Base-by-base conservation (phyloP, 1,284 basidiomycete genomes). In the Termitomyces sp. region DNA sequence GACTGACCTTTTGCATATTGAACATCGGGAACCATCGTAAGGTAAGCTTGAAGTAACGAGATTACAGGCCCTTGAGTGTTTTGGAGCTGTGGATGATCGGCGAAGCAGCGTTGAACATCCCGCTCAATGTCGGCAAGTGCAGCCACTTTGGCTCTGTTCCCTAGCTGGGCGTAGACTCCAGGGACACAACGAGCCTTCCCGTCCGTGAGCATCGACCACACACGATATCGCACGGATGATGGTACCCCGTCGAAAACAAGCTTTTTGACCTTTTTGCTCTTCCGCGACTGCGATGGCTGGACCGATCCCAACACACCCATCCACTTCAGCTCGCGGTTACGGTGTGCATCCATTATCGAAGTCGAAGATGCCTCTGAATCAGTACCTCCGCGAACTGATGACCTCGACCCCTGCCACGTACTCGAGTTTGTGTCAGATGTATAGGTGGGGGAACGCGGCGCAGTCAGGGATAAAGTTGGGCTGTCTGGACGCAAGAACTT, bases 231-330 rank as follows among this genome's bases (percentile, higher is more conserved):
- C 14, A 96, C 84, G 6, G 85, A 89, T 1, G 86, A 81, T 0
- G 95, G 94, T 0, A 97, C 87, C 21, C 75, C 84, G 34, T 93
- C 91, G 41, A 86, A 69, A 13, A 95, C 69, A 28, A 97, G 70
- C 63, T 88, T 90, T 57, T 83, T 79, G 13, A 94, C 79, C 67
- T 95, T 96, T 70, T 93, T 93, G 65, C 77, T 89, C 73, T 91
- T 91, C 40, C 81, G 76, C 3, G 87, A 78, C 54, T 86, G 82
- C 2, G 81, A 67, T 0, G 89, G 72, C 1, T 87, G 73, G 1
- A 84, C 78, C 0, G 81, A 71, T 0, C 79, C 71, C 63, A 95
- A 80, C 30, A 87, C 68, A 0, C 78, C 67, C 62, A 91, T 79
- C 93, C 91, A 93, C 60, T 83, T 85, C 39, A 78, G 69, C 63